Evolutionary conservation across 1,284 basidiomycete genomes (phyloP).

Genomic region (Sporisorium graminicola): DNA sequence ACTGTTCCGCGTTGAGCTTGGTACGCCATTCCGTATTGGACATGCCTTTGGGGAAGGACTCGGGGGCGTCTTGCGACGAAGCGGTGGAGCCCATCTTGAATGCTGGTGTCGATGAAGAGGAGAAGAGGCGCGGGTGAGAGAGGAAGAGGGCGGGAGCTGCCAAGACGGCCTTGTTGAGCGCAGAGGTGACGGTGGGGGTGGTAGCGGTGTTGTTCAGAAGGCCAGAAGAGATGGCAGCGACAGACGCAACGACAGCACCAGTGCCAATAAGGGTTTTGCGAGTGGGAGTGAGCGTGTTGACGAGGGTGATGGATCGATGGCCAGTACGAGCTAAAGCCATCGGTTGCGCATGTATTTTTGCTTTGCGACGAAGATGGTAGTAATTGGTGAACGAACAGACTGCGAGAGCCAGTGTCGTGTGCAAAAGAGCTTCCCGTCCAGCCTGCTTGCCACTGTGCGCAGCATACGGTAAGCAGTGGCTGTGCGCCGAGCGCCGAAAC

Average conservation of each 20-base stretch:
- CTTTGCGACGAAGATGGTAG: background rate
- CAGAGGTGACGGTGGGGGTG: background rate
- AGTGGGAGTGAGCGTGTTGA: conserved; percentile 28
- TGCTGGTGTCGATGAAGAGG: background rate
- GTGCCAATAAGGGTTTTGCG: conserved; percentile 30
- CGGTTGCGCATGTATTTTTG: background rate
- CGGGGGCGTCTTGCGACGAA: conserved; percentile 39
- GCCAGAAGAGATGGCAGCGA: conserved; percentile 32
- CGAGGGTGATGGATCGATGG: conserved; percentile 15
- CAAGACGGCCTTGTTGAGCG: background rate
- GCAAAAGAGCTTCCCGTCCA: conserved; percentile 1
- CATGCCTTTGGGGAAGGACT: conserved; percentile 72
- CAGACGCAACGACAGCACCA: conserved; percentile 28
- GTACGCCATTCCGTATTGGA: conserved; percentile 88
- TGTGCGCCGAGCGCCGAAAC: conserved; percentile 8
- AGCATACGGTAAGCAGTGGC: conserved; percentile 23
- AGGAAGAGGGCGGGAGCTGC: conserved; percentile 1
- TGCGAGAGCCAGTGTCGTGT: conserved; percentile 19
- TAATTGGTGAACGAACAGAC: background rate
- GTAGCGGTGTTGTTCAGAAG: conserved; percentile 9
- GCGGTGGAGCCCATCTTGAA: conserved; percentile 51
- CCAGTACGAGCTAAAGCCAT: conserved; percentile 41
- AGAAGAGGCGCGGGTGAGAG: conserved; percentile 21
- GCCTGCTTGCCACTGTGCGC: background rate
- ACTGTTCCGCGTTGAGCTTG: conserved; percentile 86